Conservation (phyloP, 208 protist species). For the Leishmania mexicana region DNA sequence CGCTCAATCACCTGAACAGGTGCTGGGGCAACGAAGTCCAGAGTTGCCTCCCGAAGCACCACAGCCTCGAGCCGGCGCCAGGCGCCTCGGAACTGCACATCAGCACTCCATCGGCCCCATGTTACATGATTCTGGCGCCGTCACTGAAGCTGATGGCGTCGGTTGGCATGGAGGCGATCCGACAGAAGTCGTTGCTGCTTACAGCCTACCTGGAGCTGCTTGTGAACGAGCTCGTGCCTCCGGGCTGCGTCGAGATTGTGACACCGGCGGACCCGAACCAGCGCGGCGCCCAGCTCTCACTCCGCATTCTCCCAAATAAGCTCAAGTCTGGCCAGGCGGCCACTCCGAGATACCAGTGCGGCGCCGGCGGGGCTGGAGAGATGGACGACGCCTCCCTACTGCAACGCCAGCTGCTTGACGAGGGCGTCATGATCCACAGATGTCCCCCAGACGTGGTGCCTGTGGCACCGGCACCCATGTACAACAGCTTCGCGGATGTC, state of each 20-base stretch:
- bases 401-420: conserved; percentile 48
- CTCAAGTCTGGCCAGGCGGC: conserved; percentile 20
- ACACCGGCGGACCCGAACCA: conserved; percentile 78
- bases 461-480: conserved; percentile 89
- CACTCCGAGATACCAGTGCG: conserved; percentile 44
- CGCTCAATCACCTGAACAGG: conserved; percentile 69
- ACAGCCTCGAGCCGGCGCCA: conserved; percentile 51
- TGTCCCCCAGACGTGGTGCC: conserved; percentile 67
- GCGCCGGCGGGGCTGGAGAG: conserved; percentile 24
- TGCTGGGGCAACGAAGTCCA: conserved; percentile 92
- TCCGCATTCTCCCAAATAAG: conserved; percentile 75
- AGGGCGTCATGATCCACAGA: conserved; percentile 63
- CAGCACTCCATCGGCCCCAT: conserved; percentile 73
- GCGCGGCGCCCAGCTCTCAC: conserved; percentile 90
- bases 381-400: conserved; percentile 49
- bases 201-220: conserved; percentile 93
- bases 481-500: conserved; percentile 94
- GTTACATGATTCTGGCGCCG: conserved; percentile 67
- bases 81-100: conserved; percentile 88
- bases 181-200: conserved; percentile 85
- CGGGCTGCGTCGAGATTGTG: conserved; percentile 74
- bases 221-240: conserved; percentile 64
- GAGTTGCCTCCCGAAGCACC: conserved; percentile 76
- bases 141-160: conserved; percentile 89
- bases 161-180: conserved; percentile 69